Evolutionary conservation across 108 stramenopile genomes (phyloP).

Genomic region (Cylindrotheca closterium): DNA sequence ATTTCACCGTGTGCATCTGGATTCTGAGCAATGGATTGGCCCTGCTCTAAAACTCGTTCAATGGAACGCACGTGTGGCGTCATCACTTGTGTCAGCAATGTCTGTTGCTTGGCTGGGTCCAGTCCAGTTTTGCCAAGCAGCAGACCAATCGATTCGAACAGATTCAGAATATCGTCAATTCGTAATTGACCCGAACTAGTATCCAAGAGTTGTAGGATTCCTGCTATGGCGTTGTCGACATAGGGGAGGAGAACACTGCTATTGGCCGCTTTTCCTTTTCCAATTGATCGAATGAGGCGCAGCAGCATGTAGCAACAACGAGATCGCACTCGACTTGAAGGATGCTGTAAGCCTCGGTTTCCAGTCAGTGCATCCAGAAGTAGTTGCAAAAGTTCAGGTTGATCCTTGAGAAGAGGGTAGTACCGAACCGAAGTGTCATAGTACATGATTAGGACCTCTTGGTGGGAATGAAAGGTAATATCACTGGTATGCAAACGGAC

Average conservation of each 20-base stretch:
- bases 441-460: conserved; percentile 60
- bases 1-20: conserved; percentile 42
- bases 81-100: conserved; percentile 57
- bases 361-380: conserved; percentile 59
- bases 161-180: conserved; percentile 62
- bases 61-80: conserved; percentile 71
- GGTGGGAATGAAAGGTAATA: conserved; percentile 56
- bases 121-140: conserved; percentile 70
- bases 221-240: conserved; percentile 64
- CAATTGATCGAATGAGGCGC: conserved; percentile 53
- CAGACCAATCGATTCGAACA: conserved; percentile 76
- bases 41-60: conserved; percentile 38
- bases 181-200: conserved; percentile 40
- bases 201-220: conserved; percentile 64
- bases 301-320: conserved; percentile 66
- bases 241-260: conserved; percentile 44
- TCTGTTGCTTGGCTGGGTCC: conserved; percentile 46
- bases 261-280: conserved; percentile 17
- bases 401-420: conserved; percentile 41
- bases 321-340: conserved; percentile 48
- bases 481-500: conserved; percentile 59
- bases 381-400: conserved; percentile 48
- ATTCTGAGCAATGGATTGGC: conserved; percentile 35
- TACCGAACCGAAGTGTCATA: conserved; percentile 74
- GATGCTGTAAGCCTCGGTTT: conserved; percentile 57